Evolutionary conservation across 192 early-diverging fungal species (phyloP).

Genomic region (Backusella parvicylindrica): DNA sequence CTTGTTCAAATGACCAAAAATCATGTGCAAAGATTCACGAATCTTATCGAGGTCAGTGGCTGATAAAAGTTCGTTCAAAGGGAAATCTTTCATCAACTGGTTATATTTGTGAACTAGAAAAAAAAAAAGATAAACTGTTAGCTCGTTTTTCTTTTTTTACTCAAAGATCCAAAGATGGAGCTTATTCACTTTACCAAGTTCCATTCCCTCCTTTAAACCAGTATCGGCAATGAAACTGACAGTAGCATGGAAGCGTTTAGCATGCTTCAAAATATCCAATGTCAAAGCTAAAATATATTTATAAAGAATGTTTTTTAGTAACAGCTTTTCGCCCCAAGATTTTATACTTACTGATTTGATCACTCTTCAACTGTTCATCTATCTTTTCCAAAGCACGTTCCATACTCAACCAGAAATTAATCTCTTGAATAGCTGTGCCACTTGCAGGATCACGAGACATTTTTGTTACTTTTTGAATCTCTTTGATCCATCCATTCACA

Average conservation of each 20-base stretch:
- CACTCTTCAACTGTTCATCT: slow-evolving; percentile 92
- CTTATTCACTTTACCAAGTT: slow-evolving; percentile 51
- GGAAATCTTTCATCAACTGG: slow-evolving; percentile 98
- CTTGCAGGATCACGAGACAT: slow-evolving; percentile 87
- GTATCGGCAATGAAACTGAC: slow-evolving; percentile 97
- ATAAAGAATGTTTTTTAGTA: too few relatives aligned
- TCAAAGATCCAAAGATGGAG: neutral
- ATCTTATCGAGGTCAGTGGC: slow-evolving; percentile 90
- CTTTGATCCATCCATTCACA: slow-evolving; percentile 98
- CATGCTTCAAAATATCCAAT: slow-evolving; percentile 90
- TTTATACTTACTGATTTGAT: slow-evolving; percentile 68
- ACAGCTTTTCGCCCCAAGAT: too few relatives aligned
- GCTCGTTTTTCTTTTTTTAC: neutral
- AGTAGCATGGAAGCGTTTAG: slow-evolving; percentile 98
- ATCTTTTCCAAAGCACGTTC: slow-evolving; percentile 90
- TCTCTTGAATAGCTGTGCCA: slow-evolving; percentile 94
- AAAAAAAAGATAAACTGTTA: neutral
- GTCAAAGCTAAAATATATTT: slow-evolving; percentile 60
- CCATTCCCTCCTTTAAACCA: slow-evolving; percentile 91
- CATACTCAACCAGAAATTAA: slow-evolving; percentile 99
- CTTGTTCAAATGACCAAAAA: slow-evolving; percentile 97
- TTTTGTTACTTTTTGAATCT: slow-evolving; percentile 98
- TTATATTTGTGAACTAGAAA: slow-evolving; percentile 84
- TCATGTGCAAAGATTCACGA: slow-evolving; percentile 66
- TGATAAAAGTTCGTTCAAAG: slow-evolving; percentile 92